A percentile compares a stretch with the other conserved stretches of the same genome.
Conservation (phyloP, 345 rosid genomes). For the Populus simonii region DNA sequence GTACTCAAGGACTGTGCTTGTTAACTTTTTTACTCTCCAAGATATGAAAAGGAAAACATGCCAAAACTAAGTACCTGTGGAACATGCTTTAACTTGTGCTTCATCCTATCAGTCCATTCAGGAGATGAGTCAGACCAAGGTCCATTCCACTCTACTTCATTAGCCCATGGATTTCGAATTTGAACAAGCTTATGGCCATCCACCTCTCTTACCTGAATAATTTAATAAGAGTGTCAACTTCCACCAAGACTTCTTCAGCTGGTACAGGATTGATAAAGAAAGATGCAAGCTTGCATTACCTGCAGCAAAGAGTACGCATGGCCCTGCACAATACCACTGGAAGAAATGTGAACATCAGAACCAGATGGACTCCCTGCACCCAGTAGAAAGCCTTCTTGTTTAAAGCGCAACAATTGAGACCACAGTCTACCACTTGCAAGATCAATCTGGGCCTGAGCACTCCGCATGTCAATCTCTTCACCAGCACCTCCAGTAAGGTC, state of each 20-base stretch:
- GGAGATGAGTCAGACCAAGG: slow-evolving; percentile 97
- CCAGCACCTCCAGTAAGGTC: slow-evolving; percentile 99
- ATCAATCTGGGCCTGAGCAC: slow-evolving; percentile 98
- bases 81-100: slow-evolving; percentile 88
- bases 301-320: slow-evolving; percentile 97
- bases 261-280: neutral
- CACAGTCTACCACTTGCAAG: slow-evolving; percentile 99
- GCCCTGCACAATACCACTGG: slow-evolving; percentile 99
- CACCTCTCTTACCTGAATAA: slow-evolving; percentile 86
- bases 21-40: neutral
- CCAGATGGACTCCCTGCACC: slow-evolving; percentile 99
- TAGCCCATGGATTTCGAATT: slow-evolving; percentile 99
- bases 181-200: slow-evolving; percentile 99
- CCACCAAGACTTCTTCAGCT: neutral
- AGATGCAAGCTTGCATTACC: slow-evolving; percentile 40
- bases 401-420: slow-evolving; percentile 96
- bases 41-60: slow-evolving; percentile 5
- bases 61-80: slow-evolving; percentile 57
- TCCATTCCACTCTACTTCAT: slow-evolving; percentile 99
- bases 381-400: slow-evolving; percentile 96
- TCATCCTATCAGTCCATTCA: slow-evolving; percentile 97
- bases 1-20: neutral
- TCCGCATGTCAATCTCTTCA: slow-evolving; percentile 99
- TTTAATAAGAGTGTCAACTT: neutral
- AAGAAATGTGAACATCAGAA: slow-evolving; percentile 96